Evolutionary conservation across 1,284 basidiomycete genomes (phyloP).

Genomic region (Bjerkandera adusta): DNA sequence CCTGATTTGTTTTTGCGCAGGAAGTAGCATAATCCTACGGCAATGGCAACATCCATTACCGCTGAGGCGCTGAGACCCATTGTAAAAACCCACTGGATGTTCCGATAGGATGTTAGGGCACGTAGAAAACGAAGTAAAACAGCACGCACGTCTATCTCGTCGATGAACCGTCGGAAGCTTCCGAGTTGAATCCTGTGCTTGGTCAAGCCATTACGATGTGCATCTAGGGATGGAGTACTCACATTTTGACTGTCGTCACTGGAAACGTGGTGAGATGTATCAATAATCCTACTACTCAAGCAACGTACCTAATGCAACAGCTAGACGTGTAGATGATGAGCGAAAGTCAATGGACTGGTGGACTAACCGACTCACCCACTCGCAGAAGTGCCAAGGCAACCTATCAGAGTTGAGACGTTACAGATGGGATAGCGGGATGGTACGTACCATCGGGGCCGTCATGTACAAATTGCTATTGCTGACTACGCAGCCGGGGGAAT

Average conservation of each 20-base stretch:
- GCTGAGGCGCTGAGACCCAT: slow-evolving; percentile 50
- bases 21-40: slow-evolving; percentile 43
- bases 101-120: slow-evolving; percentile 7
- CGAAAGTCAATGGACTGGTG: background rate
- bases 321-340: background rate
- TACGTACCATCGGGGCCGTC: slow-evolving; percentile 4
- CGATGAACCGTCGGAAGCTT: slow-evolving; percentile 27
- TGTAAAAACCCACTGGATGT: slow-evolving; percentile 52
- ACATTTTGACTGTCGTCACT: slow-evolving; percentile 38
- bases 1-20: slow-evolving; percentile 40
- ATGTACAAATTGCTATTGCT: slow-evolving; percentile 8
- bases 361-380: slow-evolving; percentile 2
- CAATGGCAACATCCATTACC: slow-evolving; percentile 50
- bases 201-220: background rate
- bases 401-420: background rate
- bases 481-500: slow-evolving; percentile 1
- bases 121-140: background rate
- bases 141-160: slow-evolving; percentile 19
- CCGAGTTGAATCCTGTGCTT: slow-evolving; percentile 31
- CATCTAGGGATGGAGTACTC: slow-evolving; percentile 7
- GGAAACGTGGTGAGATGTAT: background rate
- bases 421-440: background rate
- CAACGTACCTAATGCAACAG: slow-evolving; percentile 13
- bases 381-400: slow-evolving; percentile 6
- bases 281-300: background rate